These are phyloP conservation scores for Monosporascus sp. DNA, from an alignment of 2,329 filamentous ascomycete species.

Conservation along the genomic window DNA sequence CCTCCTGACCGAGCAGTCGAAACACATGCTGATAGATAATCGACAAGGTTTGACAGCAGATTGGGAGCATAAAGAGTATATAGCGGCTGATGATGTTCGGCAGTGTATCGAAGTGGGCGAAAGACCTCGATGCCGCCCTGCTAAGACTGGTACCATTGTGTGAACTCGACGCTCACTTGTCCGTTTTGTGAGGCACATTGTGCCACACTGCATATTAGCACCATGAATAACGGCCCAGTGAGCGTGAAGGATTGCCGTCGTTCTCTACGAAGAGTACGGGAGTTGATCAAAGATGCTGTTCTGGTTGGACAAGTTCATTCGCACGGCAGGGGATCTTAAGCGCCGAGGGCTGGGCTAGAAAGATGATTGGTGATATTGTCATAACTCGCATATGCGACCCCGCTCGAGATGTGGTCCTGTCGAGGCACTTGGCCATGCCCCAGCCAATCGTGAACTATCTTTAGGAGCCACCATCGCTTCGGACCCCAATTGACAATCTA, in stretches of 20 bases:
- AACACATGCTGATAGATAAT: constrained; percentile 46
- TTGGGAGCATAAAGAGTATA: constrained; percentile 47
- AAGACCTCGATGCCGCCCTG: constrained; percentile 21
- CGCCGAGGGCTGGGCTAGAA: constrained; percentile 18
- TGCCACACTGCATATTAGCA: constrained; percentile 24
- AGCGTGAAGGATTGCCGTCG: constrained; percentile 22
- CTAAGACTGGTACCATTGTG: constrained; percentile 33
- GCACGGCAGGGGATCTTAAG: constrained; percentile 24
- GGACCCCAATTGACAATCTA: constrained; percentile 9
- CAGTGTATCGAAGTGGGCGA: constrained; percentile 34
- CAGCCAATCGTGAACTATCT: background rate
- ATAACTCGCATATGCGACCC: constrained; percentile 15
- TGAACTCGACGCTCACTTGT: constrained; percentile 39
- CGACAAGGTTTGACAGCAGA: constrained; percentile 36
- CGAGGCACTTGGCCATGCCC: background rate
- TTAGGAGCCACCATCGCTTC: constrained; percentile 10
- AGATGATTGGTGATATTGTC: constrained; percentile 21
- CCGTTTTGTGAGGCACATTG: constrained; percentile 23
- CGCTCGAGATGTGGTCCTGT: constrained; percentile 14
- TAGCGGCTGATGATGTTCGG: constrained; percentile 49
- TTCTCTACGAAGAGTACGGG: constrained; percentile 15
- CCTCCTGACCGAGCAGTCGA: constrained; percentile 42
- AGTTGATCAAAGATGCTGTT: constrained; percentile 12
- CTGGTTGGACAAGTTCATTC: constrained; percentile 26
- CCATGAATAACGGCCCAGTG: constrained; percentile 33